Evolutionary conservation across 768 basidiomycete species (phyloP), one percentile per base, ranked within the genome.

Genomic region (Mycena vulgaris): DNA sequence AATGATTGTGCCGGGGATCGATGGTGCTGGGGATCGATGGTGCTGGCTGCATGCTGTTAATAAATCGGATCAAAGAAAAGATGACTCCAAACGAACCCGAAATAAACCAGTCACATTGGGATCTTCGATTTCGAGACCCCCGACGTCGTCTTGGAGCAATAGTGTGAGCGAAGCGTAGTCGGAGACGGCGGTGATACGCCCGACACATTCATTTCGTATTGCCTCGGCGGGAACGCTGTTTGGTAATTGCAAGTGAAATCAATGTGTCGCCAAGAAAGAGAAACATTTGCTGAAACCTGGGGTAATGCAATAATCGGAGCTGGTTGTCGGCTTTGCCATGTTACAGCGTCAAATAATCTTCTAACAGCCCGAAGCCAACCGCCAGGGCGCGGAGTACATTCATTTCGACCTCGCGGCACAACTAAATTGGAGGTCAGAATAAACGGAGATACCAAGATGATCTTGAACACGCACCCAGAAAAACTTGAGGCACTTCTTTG

Each of bases 81-180:
- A n/a, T n/a, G n/a, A n/a, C n/a, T n/a, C n/a, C n/a, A 4, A 16
- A 57, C 79, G 40, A 66, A 83, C 84, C 51, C 78, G 64, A 71
- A 86, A 87, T 48, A 76, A 60, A 2, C 87, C 89, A 6, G 87
- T 83, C 23, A 78, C 74, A 47, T 83, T 77, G 0, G 89, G 88
- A 75, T 88, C 84, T 75, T 90, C 88, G 6, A 91, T 86, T 73
- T 92, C 89, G 6, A 92, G 81, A 0, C 91, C 91, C 9, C 90
- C 89, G 2, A 86, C 82, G 6, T 85, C 81, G 72, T 92, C 90
- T 77, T 92, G 90, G 57, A 91, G 82, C 4, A 92, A 78, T 10
- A 90, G 77, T 58, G 90, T 92, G 21, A 90, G 79, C 0, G 83
- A 87, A 8, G 86, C 85, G 68, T 87, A 91, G 77, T 92, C 91